Evolutionary conservation across 345 rosid species (phyloP).

Genomic region (Psidium friedrichsthalianum): DNA sequence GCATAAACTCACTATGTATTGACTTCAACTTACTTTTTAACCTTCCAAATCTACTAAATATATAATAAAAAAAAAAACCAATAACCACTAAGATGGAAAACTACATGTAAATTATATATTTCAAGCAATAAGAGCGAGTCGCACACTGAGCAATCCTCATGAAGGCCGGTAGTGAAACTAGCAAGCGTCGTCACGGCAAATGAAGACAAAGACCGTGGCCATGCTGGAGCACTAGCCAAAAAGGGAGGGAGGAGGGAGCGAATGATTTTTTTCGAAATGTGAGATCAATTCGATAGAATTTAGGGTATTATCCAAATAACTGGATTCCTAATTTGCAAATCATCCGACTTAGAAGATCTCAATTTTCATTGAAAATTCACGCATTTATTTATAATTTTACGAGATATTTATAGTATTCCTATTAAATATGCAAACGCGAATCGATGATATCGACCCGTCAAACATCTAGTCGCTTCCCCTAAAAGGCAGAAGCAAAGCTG

Average conservation of each 20-base stretch:
- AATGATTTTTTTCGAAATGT: not conserved
- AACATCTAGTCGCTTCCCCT: not conserved
- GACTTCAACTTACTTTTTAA: not conserved
- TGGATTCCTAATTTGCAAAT: not conserved
- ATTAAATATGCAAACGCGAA: not conserved
- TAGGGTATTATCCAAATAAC: not conserved
- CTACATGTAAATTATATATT: not conserved
- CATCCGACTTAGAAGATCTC: not conserved
- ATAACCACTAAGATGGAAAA: too few species aligned
- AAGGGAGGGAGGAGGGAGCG: not conserved
- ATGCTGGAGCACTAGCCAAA: rapidly evolving
- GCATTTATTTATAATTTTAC: not conserved
- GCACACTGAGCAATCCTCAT: not conserved
- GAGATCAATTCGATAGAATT: rapidly evolving
- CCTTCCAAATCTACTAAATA: not conserved
- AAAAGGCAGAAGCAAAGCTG: not conserved
- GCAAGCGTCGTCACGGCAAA: not conserved
- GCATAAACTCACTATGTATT: not conserved
- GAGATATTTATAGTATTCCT: too few species aligned
- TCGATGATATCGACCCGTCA: not conserved
- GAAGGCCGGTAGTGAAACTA: not conserved
- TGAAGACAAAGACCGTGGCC: rapidly evolving
- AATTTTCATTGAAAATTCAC: not conserved
- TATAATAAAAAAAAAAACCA: not conserved
- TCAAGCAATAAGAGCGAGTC: not conserved